Base-by-base conservation (phyloP, 108 stramenopile genomes). In the Nannochloropsis salina region DNA sequence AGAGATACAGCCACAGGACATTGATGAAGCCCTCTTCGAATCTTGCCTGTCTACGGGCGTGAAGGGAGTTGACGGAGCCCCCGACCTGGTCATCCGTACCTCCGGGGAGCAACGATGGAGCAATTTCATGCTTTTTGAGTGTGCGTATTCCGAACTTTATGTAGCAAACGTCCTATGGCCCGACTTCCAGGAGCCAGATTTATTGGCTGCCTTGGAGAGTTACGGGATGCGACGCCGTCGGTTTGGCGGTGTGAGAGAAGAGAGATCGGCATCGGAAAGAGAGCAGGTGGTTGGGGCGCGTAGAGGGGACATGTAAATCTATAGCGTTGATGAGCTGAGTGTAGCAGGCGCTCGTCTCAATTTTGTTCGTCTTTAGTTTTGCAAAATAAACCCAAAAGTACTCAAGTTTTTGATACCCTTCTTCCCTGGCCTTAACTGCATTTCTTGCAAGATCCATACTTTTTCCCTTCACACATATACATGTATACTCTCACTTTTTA, bases 121-220 rank as follows among this genome's bases (percentile, higher is more conserved):
- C 80, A 96, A 96, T 86, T 96, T 96, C 86, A 84, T 97, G 51
- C 87, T 97, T 2, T 97, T 94, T 94, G 90, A 96, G 80, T 83
- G 85, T 2, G 95, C 94, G 1, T 96, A 96, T 88, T 80, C 94
- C 41, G 95, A 96, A 86, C 84, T 96, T 41, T 94, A 91, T 85
- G 91, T 96, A 82, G 88, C 89, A 40, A 86, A 90, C 40, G 47
- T 83, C 18, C 81, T 94, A 42, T 96, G 94, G 94, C 95, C 95
- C 6, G 95, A 96, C 88, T 94, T 96, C 90, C 92, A 91, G 43
- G 89, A 88, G 15, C 82, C 8, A 22, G 87, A 85, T 40, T 84
- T 94, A 61, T 11, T 87, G 2, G 83, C 90, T 10, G 93, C 94
- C 1, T 80, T 94, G 61, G 61, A 74, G n/a, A 74, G 61, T 8